Evolutionary conservation across 305 asterid genomes (phyloP), one percentile per base, ranked within the genome.

Genomic region (Stenogyne calaminthoides): DNA sequence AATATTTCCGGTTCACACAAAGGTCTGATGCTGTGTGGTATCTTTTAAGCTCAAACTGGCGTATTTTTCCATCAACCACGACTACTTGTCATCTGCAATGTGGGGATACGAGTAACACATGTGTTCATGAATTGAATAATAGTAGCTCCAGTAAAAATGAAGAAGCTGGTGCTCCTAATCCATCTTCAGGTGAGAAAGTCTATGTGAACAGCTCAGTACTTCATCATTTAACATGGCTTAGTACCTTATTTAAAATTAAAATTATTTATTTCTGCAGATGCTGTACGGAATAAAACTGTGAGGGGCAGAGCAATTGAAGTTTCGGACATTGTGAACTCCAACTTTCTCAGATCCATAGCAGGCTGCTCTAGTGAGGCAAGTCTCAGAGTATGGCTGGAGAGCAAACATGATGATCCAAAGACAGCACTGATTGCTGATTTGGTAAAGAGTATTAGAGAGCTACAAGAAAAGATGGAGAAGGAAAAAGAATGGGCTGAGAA

Each of bases 401-500:
- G 52, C 27, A 14, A 36, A 56, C 34, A 72, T 44, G 52, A 58
- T 54, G 84, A 84, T 76, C 80, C 79, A 70, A 81, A 75, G 69
- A 81, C 75, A 42, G 86, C 76, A 51, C 60, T 63, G 78, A 73
- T 84, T 2, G 56, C 78, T 42, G 75, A 81, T 69, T 73, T 85
- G 77, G 57, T 85, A 9, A 78, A 79, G 47, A 80, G 71, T 69
- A 72, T 82, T 29, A 81, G 80, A 76, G 86, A 82, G 44, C 83
- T 88, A 2, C 82, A 82, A 60, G 80, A 67, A 62, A 77, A 77
- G 74, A 87, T 80, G 9, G 77, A 80, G 72, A 87, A 81, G 52
- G 66, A 81, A 65, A 88, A 86, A 71, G 75, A 78, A 29, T 85
- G 91, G 91, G 89, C 90, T 3, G 80, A 80, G 51, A 76, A 80